A percentile compares a stretch with the other conserved stretches of the same genome.
Conservation (phyloP, 768 basidiomycete species). For the Leccinum sublutescens region DNA sequence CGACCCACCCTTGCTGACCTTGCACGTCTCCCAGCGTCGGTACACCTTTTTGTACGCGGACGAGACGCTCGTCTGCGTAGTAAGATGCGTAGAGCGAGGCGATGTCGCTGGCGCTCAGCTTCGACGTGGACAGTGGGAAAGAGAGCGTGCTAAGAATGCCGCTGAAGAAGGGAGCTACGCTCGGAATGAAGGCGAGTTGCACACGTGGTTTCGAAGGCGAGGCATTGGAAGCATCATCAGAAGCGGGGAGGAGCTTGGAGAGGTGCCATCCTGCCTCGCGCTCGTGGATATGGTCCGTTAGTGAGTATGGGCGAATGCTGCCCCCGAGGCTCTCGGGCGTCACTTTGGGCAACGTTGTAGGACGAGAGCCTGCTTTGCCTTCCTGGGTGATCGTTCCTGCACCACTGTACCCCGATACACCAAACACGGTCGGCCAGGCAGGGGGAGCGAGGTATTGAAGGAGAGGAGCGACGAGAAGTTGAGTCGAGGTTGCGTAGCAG, state of each 20-base stretch:
- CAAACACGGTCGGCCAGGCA: conserved; percentile 82
- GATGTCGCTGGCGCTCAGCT: conserved; percentile 71
- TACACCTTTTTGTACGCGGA: conserved; percentile 65
- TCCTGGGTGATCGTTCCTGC: conserved; percentile 80
- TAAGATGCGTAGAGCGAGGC: conserved; percentile 69
- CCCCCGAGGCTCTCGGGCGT: conserved; percentile 70
- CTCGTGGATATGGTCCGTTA: conserved; percentile 99
- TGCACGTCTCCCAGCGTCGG: conserved; percentile 75
- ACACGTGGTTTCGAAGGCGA: conserved; percentile 27
- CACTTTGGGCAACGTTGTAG: conserved; percentile 79
- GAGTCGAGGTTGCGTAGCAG: conserved; percentile 92
- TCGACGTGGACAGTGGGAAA: conserved; percentile 64
- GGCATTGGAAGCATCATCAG: not conserved
- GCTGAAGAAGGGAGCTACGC: conserved; percentile 92
- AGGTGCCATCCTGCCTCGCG: conserved; percentile 90
- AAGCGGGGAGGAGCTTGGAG: conserved; percentile 47
- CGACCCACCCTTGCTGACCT: conserved; percentile 82
- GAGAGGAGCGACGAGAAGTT: conserved; percentile 89
- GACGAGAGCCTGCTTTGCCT: conserved; percentile 60
- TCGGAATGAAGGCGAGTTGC: conserved; percentile 82
- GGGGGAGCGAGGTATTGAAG: conserved; percentile 61
- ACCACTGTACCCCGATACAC: conserved; percentile 92
- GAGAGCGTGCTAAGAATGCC: conserved; percentile 89
- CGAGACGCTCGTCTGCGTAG: conserved; percentile 74
- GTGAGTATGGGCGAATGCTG: conserved; percentile 78